These are phyloP conservation scores for Magnaporthiopsis rhizophila DNA, from an alignment of 2,329 filamentous ascomycete genomes.

Conservation along the genomic window DNA sequence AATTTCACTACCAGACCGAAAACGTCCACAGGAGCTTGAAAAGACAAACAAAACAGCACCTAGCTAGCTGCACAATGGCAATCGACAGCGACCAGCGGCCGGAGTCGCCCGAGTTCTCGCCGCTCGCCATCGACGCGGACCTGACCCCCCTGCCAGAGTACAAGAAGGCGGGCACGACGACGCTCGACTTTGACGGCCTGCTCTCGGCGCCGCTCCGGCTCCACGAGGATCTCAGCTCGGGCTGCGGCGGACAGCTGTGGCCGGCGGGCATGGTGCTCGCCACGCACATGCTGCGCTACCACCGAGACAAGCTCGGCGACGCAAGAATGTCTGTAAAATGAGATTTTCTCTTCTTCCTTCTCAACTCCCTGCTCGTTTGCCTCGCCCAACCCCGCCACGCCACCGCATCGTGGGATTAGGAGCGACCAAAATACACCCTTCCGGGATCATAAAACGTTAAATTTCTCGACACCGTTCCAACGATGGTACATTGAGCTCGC, in stretches of 20 bases:
- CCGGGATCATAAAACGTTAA: neutral
- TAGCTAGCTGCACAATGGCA: constrained; percentile 4
- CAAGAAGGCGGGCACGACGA: constrained; percentile 45
- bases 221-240: constrained; percentile 76
- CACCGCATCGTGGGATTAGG: neutral
- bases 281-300: constrained; percentile 75
- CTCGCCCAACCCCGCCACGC: neutral
- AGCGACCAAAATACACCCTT: neutral
- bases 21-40: neutral
- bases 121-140: constrained; percentile 42
- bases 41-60: neutral
- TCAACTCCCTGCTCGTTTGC: neutral
- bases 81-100: constrained; percentile 3
- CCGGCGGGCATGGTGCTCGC: constrained; percentile 84
- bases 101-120: constrained; percentile 27
- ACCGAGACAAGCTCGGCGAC: constrained; percentile 51
- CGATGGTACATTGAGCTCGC: no score
- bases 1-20: neutral
- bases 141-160: constrained; percentile 52
- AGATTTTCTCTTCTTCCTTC: neutral
- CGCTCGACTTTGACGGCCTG: constrained; percentile 59
- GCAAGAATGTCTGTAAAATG: constrained; percentile 60
- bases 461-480: no score
- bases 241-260: constrained; percentile 92
- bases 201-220: constrained; percentile 61